Evolutionary conservation across 352 stramenopile genomes (phyloP).

Genomic region (Phytopythium oedochilum): DNA sequence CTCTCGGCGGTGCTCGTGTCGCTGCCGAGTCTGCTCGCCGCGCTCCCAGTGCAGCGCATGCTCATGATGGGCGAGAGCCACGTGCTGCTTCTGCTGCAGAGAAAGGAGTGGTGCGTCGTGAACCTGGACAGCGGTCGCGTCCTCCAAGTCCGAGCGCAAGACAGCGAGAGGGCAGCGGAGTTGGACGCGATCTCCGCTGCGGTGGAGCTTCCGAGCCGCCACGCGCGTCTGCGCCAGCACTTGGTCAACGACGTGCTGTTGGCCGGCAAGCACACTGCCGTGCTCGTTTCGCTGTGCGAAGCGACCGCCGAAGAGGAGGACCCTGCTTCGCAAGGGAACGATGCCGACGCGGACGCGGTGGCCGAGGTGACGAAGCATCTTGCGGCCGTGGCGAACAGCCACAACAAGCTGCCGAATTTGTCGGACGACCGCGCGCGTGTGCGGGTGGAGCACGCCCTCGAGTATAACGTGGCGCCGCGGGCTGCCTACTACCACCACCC

Average conservation of each 20-base stretch:
- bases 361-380: conserved; percentile 14
- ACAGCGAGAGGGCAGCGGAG: conserved; percentile 22
- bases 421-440: conserved; percentile 36
- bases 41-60: conserved; percentile 45
- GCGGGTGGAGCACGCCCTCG: conserved; percentile 38
- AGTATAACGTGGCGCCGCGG: conserved; percentile 40
- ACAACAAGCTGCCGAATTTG: conserved; percentile 26
- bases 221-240: conserved; percentile 18
- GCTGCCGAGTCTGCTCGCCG: conserved; percentile 1
- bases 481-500: conserved; percentile 56
- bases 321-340: not conserved
- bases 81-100: conserved; percentile 56
- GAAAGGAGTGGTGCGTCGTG: conserved; percentile 58
- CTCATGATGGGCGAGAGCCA: conserved; percentile 65
- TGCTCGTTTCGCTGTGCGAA: conserved; percentile 41
- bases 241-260: conserved; percentile 48
- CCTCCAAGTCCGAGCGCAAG: conserved; percentile 18
- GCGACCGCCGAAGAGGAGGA: conserved; percentile 1
- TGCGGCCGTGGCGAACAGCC: not conserved
- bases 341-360: conserved; percentile 9
- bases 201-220: conserved; percentile 33
- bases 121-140: conserved; percentile 59
- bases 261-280: conserved; percentile 44
- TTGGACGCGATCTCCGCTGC: conserved; percentile 29
- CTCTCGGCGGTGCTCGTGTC: conserved; percentile 22